Evolutionary conservation across 305 asterid genomes (phyloP), one percentile per base, ranked within the genome.

Genomic region (Fraxinus velutina): DNA sequence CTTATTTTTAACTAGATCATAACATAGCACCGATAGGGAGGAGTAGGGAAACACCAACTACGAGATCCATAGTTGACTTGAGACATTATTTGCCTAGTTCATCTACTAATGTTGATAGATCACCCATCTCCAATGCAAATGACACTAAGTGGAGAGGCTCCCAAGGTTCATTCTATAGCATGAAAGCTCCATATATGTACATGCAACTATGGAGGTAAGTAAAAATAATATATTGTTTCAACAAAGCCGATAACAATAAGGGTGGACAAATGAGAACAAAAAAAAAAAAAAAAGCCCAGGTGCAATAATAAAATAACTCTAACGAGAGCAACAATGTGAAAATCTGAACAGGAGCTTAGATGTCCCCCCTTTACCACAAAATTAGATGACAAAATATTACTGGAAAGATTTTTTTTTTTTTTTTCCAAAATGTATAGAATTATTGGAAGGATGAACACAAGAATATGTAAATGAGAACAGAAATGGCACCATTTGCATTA

Each of bases 401-500:
- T 21, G 3, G 19, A 68, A 66, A 12, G 7, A 2, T 22, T 6
- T 6, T 62, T 62, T 2, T 66, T 66, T 27, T 66, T 27, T 24
- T 66, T 10, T 15, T 13, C 0, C 7, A 24, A 66, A 1, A 9
- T 64, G 37, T 3, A 68, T 10, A 68, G 37, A 12, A 68, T 29
- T 68, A 27, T 27, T 68, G 36, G 36, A 68, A 68, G 37, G 32
- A 60, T 68, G 39, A 36, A 68, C 12, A 0, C 29, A 27, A 66
- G 6, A 29, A 68, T 13, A 12, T 27, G 74, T 29, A 68, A 68
- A 68, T 27, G 36, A 39, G 74, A 15, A 29, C 21, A 29, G 74
- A 68, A 29, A 29, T 68, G 12, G 71, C 84, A 94, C 98, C 97
- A 81, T 89, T 92, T 73, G 98, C 98, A 84, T 91, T 94, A 77